phyloP scores from a whole-genome alignment of 148 eudicot genomes.

The Vaccinium darrowii region DNA sequence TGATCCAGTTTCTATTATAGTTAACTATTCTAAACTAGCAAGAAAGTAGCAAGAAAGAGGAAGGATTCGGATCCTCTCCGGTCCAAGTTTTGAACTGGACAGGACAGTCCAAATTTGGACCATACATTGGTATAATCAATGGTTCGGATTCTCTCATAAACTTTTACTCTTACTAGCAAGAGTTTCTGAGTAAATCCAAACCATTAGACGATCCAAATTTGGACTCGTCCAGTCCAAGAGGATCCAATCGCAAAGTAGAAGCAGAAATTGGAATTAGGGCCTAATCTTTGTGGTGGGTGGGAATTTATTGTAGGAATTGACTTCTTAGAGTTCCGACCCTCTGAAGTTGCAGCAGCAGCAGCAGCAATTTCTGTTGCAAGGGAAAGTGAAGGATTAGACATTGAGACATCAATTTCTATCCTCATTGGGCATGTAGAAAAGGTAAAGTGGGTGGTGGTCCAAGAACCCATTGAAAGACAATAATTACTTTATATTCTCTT shows the following conservation, averaged over 20 bases:
- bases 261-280: slow-evolving; percentile 10
- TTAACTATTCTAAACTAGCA: background rate
- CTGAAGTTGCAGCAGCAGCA: slow-evolving; percentile 88
- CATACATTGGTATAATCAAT: no score
- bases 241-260: no score
- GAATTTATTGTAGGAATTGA: slow-evolving; percentile 67
- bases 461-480: background rate
- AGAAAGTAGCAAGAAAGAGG: background rate
- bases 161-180: no score
- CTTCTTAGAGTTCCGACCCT: slow-evolving; percentile 85
- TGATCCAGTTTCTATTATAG: background rate
- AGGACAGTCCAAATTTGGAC: no score
- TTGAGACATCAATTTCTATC: slow-evolving; percentile 46
- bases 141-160: no score
- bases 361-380: slow-evolving; percentile 65
- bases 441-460: slow-evolving; percentile 43
- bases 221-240: no score
- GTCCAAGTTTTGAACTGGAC: no score
- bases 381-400: slow-evolving; percentile 52
- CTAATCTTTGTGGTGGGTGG: slow-evolving; percentile 38
- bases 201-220: no score
- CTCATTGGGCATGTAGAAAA: slow-evolving; percentile 46
- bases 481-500: background rate
- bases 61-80: no score
- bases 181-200: no score